A percentile compares a stretch with the other conserved stretches of the same genome.
These are phyloP conservation scores for Leccinum imitatum DNA, from an alignment of 768 basidiomycete genomes.

Conservation along the genomic window DNA sequence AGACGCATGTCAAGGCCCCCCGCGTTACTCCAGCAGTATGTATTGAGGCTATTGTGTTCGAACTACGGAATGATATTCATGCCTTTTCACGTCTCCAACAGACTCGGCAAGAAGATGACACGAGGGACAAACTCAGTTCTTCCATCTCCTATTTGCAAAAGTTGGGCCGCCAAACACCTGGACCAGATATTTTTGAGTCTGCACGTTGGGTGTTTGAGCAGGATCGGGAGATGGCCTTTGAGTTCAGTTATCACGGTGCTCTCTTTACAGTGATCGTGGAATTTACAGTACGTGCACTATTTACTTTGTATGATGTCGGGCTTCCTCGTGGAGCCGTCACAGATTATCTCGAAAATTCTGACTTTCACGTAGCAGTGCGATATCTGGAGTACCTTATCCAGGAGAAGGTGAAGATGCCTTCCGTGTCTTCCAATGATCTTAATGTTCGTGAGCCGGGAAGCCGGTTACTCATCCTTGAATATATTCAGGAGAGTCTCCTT, in stretches of 20 bases:
- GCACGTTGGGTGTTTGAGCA: conserved; percentile 85
- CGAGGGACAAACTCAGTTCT: conserved; percentile 75
- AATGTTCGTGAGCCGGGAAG: no score
- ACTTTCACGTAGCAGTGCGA: conserved; percentile 64
- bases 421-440: conserved; percentile 45
- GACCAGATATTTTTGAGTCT: conserved; percentile 73
- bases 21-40: conserved; percentile 79
- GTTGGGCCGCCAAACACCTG: conserved; percentile 75
- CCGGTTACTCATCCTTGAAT: no score
- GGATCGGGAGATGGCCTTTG: conserved; percentile 70
- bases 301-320: conserved; percentile 93
- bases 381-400: conserved; percentile 87
- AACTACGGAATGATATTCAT: background rate
- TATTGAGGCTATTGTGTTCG: background rate
- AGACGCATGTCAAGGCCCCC: conserved; percentile 91
- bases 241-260: conserved; percentile 44
- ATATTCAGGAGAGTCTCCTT: no score
- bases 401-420: conserved; percentile 70
- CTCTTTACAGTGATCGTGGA: background rate
- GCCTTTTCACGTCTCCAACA: conserved; percentile 30
- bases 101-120: conserved; percentile 76
- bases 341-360: conserved; percentile 72
- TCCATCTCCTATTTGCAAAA: conserved; percentile 91
- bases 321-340: conserved; percentile 79
- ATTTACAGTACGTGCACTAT: conserved; percentile 39